These are phyloP conservation scores for Annulohypoxylon maeteangense DNA, from an alignment of 495 filamentous ascomycete species.

Conservation along the genomic window DNA sequence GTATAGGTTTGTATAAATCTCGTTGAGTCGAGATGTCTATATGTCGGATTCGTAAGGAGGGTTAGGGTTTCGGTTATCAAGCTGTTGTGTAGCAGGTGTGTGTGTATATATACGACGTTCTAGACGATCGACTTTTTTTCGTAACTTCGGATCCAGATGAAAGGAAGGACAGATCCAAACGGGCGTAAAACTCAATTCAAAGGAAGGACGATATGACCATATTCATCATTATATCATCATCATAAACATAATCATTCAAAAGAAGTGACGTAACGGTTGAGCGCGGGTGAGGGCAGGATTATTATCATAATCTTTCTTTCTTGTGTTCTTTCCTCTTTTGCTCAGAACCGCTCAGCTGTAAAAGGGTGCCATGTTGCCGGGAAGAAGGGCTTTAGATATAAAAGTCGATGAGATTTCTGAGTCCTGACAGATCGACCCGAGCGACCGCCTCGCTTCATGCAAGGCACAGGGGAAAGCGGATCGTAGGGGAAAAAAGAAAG, in stretches of 20 bases:
- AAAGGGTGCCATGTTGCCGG: constrained; percentile 19
- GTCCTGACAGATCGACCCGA: constrained; percentile 28
- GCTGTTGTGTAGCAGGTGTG: constrained; percentile 1
- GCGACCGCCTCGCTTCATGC: constrained; percentile 34
- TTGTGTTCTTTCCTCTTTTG: constrained; percentile 11
- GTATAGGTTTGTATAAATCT: constrained; percentile 13
- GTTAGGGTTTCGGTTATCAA: constrained; percentile 14
- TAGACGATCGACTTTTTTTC: constrained; percentile 3
- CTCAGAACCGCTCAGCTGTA: constrained; percentile 28
- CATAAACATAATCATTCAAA: constrained; percentile 31
- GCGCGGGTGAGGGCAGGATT: constrained; percentile 9
- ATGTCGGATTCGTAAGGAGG: constrained; percentile 22
- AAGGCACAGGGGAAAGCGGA: constrained; percentile 39
- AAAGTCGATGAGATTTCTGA: constrained; percentile 24
- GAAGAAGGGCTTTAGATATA: constrained; percentile 32
- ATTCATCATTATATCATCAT: constrained; percentile 38
- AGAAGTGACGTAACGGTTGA: constrained; percentile 24
- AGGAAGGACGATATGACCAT: constrained; percentile 37
- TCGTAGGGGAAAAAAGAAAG: constrained; percentile 23
- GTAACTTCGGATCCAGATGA: constrained; percentile 18
- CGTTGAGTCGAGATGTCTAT: constrained; percentile 14
- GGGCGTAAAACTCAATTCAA: constrained; percentile 27
- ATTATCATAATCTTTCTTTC: constrained; percentile 25
- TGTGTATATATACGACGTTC: constrained; percentile 10
- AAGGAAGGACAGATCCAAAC: constrained; percentile 34